These are phyloP conservation scores for Macrolepiota fuliginosa DNA, from an alignment of 768 basidiomycete species.

Conservation along the genomic window DNA sequence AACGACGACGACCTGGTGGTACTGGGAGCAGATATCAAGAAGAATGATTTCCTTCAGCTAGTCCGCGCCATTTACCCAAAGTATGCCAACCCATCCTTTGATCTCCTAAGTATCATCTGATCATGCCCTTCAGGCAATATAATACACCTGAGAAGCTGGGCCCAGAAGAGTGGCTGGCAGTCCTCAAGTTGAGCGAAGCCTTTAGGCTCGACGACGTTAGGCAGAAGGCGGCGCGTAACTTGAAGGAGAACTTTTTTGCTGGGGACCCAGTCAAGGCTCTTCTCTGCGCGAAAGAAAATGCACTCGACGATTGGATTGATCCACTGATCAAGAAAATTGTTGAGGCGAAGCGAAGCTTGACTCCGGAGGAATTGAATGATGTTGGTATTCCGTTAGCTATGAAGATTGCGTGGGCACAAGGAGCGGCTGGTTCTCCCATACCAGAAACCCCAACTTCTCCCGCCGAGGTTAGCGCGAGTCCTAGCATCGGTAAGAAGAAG, in stretches of 20 bases:
- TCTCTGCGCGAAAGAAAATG: slow-evolving; percentile 2
- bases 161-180: not conserved
- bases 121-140: not conserved
- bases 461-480: not conserved
- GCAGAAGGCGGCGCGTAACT: slow-evolving; percentile 2
- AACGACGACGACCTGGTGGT: slow-evolving; percentile 10
- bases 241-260: slow-evolving; percentile 8
- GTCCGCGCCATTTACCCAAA: slow-evolving; percentile 9
- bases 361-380: not conserved
- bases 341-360: not conserved
- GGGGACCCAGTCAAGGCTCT: slow-evolving; percentile 6
- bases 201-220: slow-evolving; percentile 1
- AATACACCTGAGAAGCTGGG: slow-evolving; percentile 2
- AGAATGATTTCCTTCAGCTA: slow-evolving; percentile 8
- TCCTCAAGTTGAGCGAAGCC: slow-evolving; percentile 3
- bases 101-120: not conserved
- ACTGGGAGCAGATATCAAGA: slow-evolving; percentile 4
- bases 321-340: slow-evolving; percentile 8
- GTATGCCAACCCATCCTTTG: not conserved
- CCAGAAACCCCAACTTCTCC: not conserved
- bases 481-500: not conserved
- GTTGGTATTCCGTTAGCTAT: not conserved
- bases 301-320: slow-evolving; percentile 5
- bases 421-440: not conserved
- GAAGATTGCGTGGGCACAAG: slow-evolving; percentile 9